Percentiles rank a stretch among this genome's conserved stretches.
phyloP scores from a whole-genome alignment of 2,329 filamentous ascomycete genomes.

The Fusarium lateritium region DNA sequence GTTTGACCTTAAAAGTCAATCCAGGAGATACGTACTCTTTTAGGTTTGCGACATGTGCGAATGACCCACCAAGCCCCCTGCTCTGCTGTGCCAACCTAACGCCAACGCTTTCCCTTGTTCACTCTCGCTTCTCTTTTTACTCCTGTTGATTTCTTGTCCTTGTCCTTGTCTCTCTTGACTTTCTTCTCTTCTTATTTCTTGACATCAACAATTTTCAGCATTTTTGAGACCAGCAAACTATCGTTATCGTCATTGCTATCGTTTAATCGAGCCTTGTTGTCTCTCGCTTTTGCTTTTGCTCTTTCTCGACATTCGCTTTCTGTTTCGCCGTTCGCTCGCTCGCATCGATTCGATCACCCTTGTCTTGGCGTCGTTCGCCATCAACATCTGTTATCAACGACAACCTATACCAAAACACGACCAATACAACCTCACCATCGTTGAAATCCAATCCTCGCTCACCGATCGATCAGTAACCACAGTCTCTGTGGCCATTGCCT shows the following conservation, averaged over 20 bases:
- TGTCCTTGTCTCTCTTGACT: conserved; percentile 34
- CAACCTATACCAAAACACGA: conserved; percentile 13
- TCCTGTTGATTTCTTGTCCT: conserved; percentile 31
- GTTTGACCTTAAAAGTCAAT: conserved; percentile 28
- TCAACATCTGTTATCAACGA: conserved; percentile 3
- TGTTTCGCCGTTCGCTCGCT: conserved; percentile 21
- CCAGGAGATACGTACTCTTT: conserved; percentile 28
- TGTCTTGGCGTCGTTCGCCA: conserved; percentile 19
- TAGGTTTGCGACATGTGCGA: conserved; percentile 14
- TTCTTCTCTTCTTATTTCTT: conserved; percentile 22
- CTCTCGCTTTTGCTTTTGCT: conserved; percentile 38
- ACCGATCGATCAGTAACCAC: background rate
- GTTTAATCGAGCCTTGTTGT: conserved; percentile 29
- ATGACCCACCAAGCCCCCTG: conserved; percentile 29
- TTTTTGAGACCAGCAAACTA: conserved; percentile 20
- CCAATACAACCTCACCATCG: conserved; percentile 12
- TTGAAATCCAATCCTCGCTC: conserved; percentile 1
- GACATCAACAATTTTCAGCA: conserved; percentile 27
- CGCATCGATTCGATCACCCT: conserved; percentile 22
- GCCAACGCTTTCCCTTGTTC: conserved; percentile 42
- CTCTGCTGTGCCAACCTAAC: conserved; percentile 43
- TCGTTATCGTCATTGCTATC: conserved; percentile 10
- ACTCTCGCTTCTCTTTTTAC: conserved; percentile 28
- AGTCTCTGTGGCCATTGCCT: background rate
- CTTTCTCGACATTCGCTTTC: conserved; percentile 36